phyloP scores from a whole-genome alignment of 345 rosid species.

The Salix koriyanagi region DNA sequence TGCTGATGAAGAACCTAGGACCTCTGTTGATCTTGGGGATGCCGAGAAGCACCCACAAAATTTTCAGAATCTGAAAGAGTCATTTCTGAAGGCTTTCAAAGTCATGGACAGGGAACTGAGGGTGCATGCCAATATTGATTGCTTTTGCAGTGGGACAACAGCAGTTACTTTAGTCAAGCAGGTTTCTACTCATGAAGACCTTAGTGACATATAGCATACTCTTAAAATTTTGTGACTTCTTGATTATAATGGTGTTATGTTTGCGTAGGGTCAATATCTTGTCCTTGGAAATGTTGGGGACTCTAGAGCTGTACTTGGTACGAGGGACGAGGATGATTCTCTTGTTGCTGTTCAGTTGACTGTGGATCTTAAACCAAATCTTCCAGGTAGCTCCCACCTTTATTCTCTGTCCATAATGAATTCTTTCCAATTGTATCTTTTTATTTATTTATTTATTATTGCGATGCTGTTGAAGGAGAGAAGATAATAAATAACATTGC shows the following conservation, averaged over 20 bases:
- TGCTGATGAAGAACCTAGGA: constrained; percentile 63
- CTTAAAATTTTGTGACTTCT: constrained; percentile 5
- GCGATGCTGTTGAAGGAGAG: background rate
- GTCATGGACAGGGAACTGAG: constrained; percentile 92
- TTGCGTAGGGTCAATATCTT: constrained; percentile 64
- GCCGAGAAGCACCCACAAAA: constrained; percentile 49
- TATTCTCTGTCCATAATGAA: background rate
- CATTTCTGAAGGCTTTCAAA: constrained; percentile 87
- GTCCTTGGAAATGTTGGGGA: constrained; percentile 89
- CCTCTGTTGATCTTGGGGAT: constrained; percentile 45
- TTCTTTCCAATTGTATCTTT: background rate
- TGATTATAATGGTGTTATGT: constrained; percentile 7
- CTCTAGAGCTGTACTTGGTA: constrained; percentile 89
- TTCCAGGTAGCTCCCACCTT: constrained; percentile 63
- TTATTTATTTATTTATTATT: background rate
- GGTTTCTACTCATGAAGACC: constrained; percentile 37
- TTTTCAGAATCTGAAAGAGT: constrained; percentile 63
- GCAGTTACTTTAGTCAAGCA: constrained; percentile 93
- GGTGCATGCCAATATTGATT: constrained; percentile 63
- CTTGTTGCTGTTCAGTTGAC: constrained; percentile 89
- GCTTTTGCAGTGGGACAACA: constrained; percentile 97
- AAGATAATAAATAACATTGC: too few species aligned
- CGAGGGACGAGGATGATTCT: constrained; percentile 58
- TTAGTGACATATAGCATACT: background rate
- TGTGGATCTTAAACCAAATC: constrained; percentile 94